Conservation (phyloP, 1,284 basidiomycete genomes). For the Singerocomus inundabilis region DNA sequence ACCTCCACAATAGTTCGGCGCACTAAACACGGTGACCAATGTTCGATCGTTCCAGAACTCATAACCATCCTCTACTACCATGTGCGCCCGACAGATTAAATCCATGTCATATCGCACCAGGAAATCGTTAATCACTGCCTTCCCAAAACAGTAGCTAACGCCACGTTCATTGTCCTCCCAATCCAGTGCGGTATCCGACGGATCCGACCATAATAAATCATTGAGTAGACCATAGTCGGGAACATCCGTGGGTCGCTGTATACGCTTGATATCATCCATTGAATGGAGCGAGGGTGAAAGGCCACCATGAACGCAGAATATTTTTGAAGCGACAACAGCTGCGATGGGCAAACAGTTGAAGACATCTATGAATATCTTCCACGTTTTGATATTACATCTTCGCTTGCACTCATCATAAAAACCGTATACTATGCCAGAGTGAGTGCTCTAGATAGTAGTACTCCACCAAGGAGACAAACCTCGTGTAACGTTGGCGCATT, state of each 20-base stretch:
- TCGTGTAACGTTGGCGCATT: conserved; percentile 98
- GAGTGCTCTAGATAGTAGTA: conserved; percentile 14
- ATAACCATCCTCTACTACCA: conserved; percentile 99
- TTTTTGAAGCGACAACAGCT: conserved; percentile 98
- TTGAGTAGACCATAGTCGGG: conserved; percentile 99
- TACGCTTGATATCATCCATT: conserved; percentile 99
- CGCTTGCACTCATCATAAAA: conserved; percentile 99
- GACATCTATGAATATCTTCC: conserved; percentile 99
- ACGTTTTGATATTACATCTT: conserved; percentile 98
- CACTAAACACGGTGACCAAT: conserved; percentile 97
- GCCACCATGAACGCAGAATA: conserved; percentile 99
- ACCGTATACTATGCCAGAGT: conserved; percentile 76
- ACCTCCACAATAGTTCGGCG: conserved; percentile 98
- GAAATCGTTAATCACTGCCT: conserved; percentile 96
- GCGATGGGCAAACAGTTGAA: conserved; percentile 99
- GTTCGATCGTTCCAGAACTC: conserved; percentile 99
- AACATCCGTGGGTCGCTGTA: conserved; percentile 97
- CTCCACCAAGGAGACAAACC: conserved; percentile 53
- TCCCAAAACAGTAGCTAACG: conserved; percentile 99
- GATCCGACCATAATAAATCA: conserved; percentile 98
- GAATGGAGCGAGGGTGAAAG: conserved; percentile 96
- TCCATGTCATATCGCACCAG: conserved; percentile 95
- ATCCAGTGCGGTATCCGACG: conserved; percentile 94
- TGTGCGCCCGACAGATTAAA: conserved; percentile 98
- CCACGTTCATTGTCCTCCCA: conserved; percentile 99